These are phyloP conservation scores for Solanum gracilifrons DNA, from an alignment of 257 asterid genomes.

Conservation along the genomic window DNA sequence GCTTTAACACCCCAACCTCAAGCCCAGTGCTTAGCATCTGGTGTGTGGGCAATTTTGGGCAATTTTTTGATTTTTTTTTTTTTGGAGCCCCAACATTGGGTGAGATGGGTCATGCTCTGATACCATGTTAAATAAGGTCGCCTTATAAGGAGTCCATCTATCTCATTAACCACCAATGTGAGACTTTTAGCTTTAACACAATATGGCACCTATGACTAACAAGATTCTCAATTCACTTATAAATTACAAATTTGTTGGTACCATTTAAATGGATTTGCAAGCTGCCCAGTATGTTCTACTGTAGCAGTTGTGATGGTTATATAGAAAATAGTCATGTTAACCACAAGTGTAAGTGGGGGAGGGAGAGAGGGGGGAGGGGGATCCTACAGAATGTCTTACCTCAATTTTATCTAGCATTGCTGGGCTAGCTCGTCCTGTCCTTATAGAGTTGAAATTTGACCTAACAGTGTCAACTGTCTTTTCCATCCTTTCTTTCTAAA, in stretches of 20 bases:
- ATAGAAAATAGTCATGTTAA: background rate
- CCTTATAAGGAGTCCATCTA: too few relatives aligned
- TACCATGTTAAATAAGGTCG: too few relatives aligned
- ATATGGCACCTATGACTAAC: background rate
- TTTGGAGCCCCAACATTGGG: too few relatives aligned
- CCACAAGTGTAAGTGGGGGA: background rate
- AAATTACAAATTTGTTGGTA: background rate
- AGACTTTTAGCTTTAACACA: background rate
- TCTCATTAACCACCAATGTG: too few relatives aligned
- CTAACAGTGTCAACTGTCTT: constrained; percentile 65
- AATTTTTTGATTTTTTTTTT: too few relatives aligned
- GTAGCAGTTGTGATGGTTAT: background rate
- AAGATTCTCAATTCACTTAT: background rate
- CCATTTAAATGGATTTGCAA: background rate
- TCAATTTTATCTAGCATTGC: constrained; percentile 81
- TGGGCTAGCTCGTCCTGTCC: constrained; percentile 92
- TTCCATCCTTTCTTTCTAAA: constrained; percentile 87
- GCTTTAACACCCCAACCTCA: too few relatives aligned
- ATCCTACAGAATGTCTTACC: constrained; percentile 25
- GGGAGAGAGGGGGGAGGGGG: background rate
- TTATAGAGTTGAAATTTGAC: constrained; percentile 69
- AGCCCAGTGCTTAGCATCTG: too few relatives aligned
- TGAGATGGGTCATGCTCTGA: too few relatives aligned
- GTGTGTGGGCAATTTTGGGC: too few relatives aligned
- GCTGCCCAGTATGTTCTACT: background rate